Evolutionary conservation across 116 monocot genomes (phyloP).

Genomic region (Trichopus zeylanicus): DNA sequence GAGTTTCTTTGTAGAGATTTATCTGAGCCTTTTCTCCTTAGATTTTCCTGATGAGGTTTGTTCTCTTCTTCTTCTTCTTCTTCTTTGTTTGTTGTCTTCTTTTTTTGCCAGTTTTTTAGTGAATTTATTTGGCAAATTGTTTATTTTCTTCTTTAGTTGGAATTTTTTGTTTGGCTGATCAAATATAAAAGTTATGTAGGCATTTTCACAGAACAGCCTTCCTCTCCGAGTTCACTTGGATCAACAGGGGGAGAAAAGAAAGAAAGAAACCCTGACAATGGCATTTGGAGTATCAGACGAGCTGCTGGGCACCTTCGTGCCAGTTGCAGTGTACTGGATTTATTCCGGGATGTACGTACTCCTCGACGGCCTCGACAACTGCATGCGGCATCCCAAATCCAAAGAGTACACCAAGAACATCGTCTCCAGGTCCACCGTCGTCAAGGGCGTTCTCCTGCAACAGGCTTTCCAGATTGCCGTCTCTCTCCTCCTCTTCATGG

Average conservation of each 20-base stretch:
- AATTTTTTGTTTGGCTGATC: too few species aligned
- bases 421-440: conserved; percentile 44
- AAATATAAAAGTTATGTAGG: not conserved
- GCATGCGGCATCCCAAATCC: conserved; percentile 46
- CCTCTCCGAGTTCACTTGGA: too few species aligned
- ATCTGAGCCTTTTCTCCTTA: too few species aligned
- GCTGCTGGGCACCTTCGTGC: conserved; percentile 52
- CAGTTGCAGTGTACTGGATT: conserved; percentile 66
- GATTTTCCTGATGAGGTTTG: too few species aligned
- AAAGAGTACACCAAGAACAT: conserved; percentile 51
- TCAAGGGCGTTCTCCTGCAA: conserved; percentile 74
- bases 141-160: too few species aligned
- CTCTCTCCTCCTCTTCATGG: conserved; percentile 43
- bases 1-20: too few species aligned
- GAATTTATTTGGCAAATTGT: too few species aligned
- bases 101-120: too few species aligned
- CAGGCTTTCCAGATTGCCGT: conserved; percentile 51
- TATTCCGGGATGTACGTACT: conserved; percentile 58
- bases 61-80: too few species aligned
- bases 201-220: too few species aligned
- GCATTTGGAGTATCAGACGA: conserved; percentile 50
- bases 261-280: conserved; percentile 9
- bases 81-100: too few species aligned
- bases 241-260: too few species aligned
- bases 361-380: conserved; percentile 36